Evolutionary conservation across 2,329 filamentous ascomycete species (phyloP).

Genomic region (Beauveria varroae): DNA sequence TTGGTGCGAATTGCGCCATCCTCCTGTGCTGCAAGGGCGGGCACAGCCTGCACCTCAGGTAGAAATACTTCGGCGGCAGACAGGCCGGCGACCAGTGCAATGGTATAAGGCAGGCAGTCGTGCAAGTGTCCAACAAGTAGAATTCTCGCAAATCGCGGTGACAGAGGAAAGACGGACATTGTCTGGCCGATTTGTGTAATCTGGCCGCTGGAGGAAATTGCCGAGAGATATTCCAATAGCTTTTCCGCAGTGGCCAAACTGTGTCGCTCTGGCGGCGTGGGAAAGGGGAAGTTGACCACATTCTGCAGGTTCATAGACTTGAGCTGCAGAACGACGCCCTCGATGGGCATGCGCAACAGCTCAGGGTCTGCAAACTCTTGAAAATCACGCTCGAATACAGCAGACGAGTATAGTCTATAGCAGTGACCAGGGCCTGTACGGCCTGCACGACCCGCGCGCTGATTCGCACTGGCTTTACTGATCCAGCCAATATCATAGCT

Average conservation of each 20-base stretch:
- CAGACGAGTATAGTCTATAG: conserved; percentile 89
- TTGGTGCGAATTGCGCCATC: conserved; percentile 49
- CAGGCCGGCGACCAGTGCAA: conserved; percentile 80
- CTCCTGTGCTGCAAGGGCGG: conserved; percentile 41
- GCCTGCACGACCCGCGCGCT: conserved; percentile 87
- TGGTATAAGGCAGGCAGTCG: conserved; percentile 74
- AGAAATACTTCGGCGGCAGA: conserved; percentile 86
- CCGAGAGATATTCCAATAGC: conserved; percentile 77
- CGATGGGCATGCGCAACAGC: conserved; percentile 82
- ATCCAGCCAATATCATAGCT: conserved; percentile 96
- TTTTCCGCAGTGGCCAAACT: conserved; percentile 79
- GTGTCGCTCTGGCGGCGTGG: conserved; percentile 73
- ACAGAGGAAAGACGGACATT: conserved; percentile 83
- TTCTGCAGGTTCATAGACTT: conserved; percentile 91
- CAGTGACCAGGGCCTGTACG: conserved; percentile 94
- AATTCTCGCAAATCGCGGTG: conserved; percentile 85
- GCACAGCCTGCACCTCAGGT: conserved; percentile 68
- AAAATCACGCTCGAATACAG: conserved; percentile 87
- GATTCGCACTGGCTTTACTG: conserved; percentile 90
- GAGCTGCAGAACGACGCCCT: conserved; percentile 85
- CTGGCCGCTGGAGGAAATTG: conserved; percentile 62
- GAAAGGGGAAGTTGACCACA: conserved; percentile 92
- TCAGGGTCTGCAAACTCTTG: conserved; percentile 80
- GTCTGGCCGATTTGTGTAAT: conserved; percentile 74
- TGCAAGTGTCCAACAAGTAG: conserved; percentile 80